Evolutionary conservation across 2,329 filamentous ascomycete species (phyloP).

Genomic region (Epichloe glyceriae): DNA sequence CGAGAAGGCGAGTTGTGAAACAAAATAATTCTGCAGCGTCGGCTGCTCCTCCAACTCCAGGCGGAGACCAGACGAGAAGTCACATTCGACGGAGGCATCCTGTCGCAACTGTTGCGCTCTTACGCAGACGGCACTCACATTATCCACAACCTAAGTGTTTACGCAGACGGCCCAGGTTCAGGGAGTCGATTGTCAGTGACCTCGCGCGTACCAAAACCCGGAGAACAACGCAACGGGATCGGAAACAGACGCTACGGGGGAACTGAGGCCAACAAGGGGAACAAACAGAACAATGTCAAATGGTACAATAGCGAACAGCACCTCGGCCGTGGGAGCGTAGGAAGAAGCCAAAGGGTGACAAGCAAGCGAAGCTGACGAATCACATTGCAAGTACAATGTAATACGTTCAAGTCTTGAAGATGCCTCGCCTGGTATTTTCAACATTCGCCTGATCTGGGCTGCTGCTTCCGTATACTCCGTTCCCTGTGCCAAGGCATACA

Average conservation of each 20-base stretch:
- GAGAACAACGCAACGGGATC: not conserved
- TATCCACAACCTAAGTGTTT: too few relatives aligned
- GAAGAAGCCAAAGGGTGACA: not conserved
- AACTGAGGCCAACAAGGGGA: not conserved
- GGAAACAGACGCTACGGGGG: not conserved
- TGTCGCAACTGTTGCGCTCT: not conserved
- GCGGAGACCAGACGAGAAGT: not conserved
- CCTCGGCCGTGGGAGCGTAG: not conserved
- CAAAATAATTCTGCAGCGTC: not conserved
- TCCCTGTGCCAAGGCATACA: not conserved
- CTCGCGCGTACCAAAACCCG: not conserved
- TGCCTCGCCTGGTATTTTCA: too few relatives aligned
- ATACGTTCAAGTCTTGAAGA: too few relatives aligned
- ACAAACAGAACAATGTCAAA: not conserved
- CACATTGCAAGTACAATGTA: conserved; percentile 35
- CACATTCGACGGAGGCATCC: not conserved
- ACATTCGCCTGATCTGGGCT: too few relatives aligned
- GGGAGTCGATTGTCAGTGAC: not conserved
- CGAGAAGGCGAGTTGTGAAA: not conserved
- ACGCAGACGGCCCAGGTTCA: not conserved
- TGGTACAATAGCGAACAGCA: conserved; percentile 1
- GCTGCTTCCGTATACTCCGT: too few relatives aligned
- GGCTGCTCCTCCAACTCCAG: not conserved
- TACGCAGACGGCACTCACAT: not conserved
- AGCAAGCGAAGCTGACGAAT: conserved; percentile 16